phyloP scores from a whole-genome alignment of 805 yeast genomes.

The Sporopachydermia quercuum region DNA sequence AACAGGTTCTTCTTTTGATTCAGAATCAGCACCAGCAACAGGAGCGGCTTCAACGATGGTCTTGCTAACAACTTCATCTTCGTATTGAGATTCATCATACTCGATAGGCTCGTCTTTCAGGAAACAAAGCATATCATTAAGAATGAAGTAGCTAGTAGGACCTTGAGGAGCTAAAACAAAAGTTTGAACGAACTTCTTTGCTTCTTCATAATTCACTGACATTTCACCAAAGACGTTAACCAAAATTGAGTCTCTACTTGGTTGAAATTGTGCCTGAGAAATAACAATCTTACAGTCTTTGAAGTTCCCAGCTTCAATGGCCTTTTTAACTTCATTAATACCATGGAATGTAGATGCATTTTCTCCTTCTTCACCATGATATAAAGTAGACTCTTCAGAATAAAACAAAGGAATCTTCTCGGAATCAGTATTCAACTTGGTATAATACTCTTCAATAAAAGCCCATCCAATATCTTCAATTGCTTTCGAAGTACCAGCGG shows the following conservation, averaged over 20 bases:
- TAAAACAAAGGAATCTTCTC: slow-evolving; percentile 20
- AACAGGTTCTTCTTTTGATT: slow-evolving; percentile 3
- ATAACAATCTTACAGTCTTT: slow-evolving; percentile 21
- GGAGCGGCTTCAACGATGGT: slow-evolving; percentile 5
- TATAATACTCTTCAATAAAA: slow-evolving; percentile 25
- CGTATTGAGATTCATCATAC: slow-evolving; percentile 11
- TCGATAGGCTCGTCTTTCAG: slow-evolving; percentile 14
- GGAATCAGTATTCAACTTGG: slow-evolving; percentile 18
- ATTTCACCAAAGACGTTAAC: slow-evolving; percentile 26
- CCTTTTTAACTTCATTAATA: slow-evolving; percentile 17
- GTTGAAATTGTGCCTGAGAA: slow-evolving; percentile 22
- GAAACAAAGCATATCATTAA: slow-evolving; percentile 23
- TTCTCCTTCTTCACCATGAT: slow-evolving; percentile 24
- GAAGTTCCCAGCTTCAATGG: slow-evolving; percentile 16
- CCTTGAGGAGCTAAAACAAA: slow-evolving; percentile 21
- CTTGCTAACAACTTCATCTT: slow-evolving; percentile 10
- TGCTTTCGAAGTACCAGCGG: slow-evolving; percentile 5
- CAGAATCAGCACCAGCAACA: slow-evolving; percentile 5
- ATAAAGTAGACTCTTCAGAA: slow-evolving; percentile 17
- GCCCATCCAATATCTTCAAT: slow-evolving; percentile 20
- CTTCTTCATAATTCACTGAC: slow-evolving; percentile 17
- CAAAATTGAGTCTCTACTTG: slow-evolving; percentile 19
- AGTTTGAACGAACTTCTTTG: slow-evolving; percentile 24
- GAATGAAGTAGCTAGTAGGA: slow-evolving; percentile 17
- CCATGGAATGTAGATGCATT: slow-evolving; percentile 14